Conservation (phyloP, 768 basidiomycete species). For the Rhodocollybia butyracea region DNA sequence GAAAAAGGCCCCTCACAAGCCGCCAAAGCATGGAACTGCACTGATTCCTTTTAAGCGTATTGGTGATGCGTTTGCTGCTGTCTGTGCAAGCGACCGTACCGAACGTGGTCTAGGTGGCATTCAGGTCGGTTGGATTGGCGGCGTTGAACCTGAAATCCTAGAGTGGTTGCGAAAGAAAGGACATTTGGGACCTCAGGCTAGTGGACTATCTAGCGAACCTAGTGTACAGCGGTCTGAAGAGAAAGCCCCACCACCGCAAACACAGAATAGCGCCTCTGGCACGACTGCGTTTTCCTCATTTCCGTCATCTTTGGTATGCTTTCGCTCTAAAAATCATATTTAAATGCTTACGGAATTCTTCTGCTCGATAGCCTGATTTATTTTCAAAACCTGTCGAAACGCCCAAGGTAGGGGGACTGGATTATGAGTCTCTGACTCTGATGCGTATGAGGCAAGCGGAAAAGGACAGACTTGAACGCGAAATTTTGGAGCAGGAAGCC, state of each 20-base stretch:
- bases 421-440: slow-evolving; percentile 78
- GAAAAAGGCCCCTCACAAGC: slow-evolving; percentile 51
- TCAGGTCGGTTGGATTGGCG: slow-evolving; percentile 72
- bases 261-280: slow-evolving; percentile 21
- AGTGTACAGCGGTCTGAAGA: neutral
- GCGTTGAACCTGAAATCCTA: slow-evolving; percentile 70
- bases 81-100: slow-evolving; percentile 53
- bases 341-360: slow-evolving; percentile 3
- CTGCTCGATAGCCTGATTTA: slow-evolving; percentile 21
- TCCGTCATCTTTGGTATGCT: slow-evolving; percentile 52
- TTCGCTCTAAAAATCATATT: neutral
- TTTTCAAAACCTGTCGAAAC: slow-evolving; percentile 23
- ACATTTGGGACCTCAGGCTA: slow-evolving; percentile 40
- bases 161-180: slow-evolving; percentile 73
- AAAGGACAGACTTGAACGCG: slow-evolving; percentile 69
- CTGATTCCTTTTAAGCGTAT: slow-evolving; percentile 76
- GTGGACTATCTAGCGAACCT: slow-evolving; percentile 9
- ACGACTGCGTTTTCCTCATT: slow-evolving; percentile 58
- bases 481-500: slow-evolving; percentile 71
- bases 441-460: slow-evolving; percentile 83
- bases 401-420: slow-evolving; percentile 40
- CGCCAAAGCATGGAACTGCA: slow-evolving; percentile 67
- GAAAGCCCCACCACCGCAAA: slow-evolving; percentile 27
- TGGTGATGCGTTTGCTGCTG: slow-evolving; percentile 71
- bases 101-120: slow-evolving; percentile 56